phyloP scores from a whole-genome alignment of 768 basidiomycete genomes.

The Fomitopsis pulvina region DNA sequence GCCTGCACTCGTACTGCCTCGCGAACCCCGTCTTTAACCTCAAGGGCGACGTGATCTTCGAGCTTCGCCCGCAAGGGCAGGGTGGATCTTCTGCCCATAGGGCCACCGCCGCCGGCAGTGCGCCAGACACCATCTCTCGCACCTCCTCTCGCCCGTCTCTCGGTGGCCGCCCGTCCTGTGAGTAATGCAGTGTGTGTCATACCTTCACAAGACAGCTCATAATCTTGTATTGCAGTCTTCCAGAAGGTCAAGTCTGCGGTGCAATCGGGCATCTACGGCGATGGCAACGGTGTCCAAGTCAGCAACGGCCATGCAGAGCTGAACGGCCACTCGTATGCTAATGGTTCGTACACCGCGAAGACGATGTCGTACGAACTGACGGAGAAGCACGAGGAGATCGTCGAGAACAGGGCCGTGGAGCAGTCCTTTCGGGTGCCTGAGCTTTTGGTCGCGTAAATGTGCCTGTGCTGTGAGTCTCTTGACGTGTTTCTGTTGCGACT shows the following conservation, averaged over 20 bases:
- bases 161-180: background rate
- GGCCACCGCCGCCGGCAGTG: background rate
- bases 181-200: background rate
- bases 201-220: background rate
- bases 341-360: background rate
- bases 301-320: background rate
- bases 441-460: background rate
- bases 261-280: background rate
- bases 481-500: background rate
- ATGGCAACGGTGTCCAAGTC: background rate
- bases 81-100: background rate
- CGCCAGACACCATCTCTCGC: background rate
- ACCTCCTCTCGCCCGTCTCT: background rate
- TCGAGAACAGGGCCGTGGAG: background rate
- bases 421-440: background rate
- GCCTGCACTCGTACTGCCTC: conserved; percentile 20
- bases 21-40: conserved; percentile 25
- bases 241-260: background rate
- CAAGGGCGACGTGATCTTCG: conserved; percentile 25
- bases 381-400: background rate
- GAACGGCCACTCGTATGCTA: background rate
- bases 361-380: background rate
- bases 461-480: background rate
- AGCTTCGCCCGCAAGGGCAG: conserved; percentile 16
- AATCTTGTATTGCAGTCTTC: background rate